Percentiles rank a stretch among this genome's conserved stretches.
Evolutionary conservation across 345 rosid genomes (phyloP).

Genomic region (Aquilaria yunnanensis): DNA sequence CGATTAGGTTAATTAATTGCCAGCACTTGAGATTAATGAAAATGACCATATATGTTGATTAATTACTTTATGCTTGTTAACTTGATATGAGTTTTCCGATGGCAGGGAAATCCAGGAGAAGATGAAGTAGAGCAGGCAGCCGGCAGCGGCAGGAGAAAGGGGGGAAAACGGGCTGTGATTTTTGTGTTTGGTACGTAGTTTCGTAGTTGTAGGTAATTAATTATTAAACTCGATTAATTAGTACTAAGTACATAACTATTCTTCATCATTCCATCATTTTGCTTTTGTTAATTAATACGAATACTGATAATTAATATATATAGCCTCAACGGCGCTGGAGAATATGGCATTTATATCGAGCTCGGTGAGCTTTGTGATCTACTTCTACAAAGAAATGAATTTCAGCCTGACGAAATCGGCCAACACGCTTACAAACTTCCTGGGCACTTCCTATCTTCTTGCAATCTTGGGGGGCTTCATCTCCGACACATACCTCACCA

Average conservation of each 20-base stretch:
- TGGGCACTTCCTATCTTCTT: conserved; percentile 45
- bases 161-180: conserved; percentile 43
- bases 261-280: not conserved
- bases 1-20: too few species aligned
- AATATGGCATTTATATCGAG: conserved; percentile 49
- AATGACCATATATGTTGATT: too few species aligned
- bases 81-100: too few species aligned
- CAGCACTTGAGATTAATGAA: too few species aligned
- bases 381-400: conserved; percentile 53
- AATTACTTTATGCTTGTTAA: too few species aligned
- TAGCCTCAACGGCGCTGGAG: conserved; percentile 50
- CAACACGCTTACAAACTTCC: conserved; percentile 51
- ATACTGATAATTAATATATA: not conserved
- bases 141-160: conserved; percentile 9
- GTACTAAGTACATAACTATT: not conserved
- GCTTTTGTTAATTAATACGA: not conserved
- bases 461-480: conserved; percentile 59
- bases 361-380: conserved; percentile 45
- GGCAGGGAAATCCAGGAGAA: too few species aligned
- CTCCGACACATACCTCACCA: conserved; percentile 50
- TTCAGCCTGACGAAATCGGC: conserved; percentile 56
- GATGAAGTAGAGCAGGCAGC: too few species aligned
- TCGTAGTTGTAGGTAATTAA: not conserved
- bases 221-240: not conserved
- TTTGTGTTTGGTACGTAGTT: conserved; percentile 42